Evolutionary conservation across 1,284 basidiomycete species (phyloP).

Genomic region (Chiua sp.): DNA sequence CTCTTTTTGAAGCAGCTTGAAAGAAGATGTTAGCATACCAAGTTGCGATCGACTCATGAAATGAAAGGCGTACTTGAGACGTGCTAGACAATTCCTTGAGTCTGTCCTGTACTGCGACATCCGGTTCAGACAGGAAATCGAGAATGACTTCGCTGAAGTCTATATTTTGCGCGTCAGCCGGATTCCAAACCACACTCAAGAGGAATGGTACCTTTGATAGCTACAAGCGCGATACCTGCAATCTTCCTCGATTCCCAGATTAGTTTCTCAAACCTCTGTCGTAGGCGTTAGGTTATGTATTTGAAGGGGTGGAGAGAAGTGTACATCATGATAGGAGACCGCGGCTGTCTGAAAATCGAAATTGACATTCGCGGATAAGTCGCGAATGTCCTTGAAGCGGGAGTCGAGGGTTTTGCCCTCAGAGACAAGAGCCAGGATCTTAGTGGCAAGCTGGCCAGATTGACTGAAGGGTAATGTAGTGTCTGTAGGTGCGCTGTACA

Average conservation of each 20-base stretch:
- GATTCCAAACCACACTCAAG: neutral
- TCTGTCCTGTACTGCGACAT: slow-evolving; percentile 17
- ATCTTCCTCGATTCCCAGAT: slow-evolving; percentile 24
- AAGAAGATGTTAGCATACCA: neutral
- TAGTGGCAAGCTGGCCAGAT: slow-evolving; percentile 9
- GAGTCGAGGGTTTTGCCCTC: slow-evolving; percentile 16
- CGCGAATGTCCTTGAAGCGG: slow-evolving; percentile 21
- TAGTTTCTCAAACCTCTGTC: slow-evolving; percentile 19
- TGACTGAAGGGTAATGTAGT: slow-evolving; percentile 15
- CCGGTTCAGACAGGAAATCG: slow-evolving; percentile 19
- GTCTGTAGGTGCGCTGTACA: neutral
- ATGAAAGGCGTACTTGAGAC: slow-evolving; percentile 11
- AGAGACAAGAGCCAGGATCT: slow-evolving; percentile 15
- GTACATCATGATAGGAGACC: slow-evolving; percentile 14
- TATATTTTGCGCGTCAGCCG: neutral
- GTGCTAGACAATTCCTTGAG: slow-evolving; percentile 16
- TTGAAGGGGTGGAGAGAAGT: neutral
- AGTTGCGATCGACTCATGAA: too few relatives aligned
- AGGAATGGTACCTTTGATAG: slow-evolving; percentile 17
- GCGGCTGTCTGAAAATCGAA: slow-evolving; percentile 14
- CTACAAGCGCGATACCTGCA: slow-evolving; percentile 18
- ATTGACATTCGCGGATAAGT: slow-evolving; percentile 5
- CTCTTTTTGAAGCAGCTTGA: slow-evolving; percentile 19
- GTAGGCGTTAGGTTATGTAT: neutral
- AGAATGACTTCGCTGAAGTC: slow-evolving; percentile 28